Percentiles rank a stretch among this genome's conserved stretches.
phyloP scores from a whole-genome alignment of 2,329 filamentous ascomycete genomes.

The Cytospora schulzeri region DNA sequence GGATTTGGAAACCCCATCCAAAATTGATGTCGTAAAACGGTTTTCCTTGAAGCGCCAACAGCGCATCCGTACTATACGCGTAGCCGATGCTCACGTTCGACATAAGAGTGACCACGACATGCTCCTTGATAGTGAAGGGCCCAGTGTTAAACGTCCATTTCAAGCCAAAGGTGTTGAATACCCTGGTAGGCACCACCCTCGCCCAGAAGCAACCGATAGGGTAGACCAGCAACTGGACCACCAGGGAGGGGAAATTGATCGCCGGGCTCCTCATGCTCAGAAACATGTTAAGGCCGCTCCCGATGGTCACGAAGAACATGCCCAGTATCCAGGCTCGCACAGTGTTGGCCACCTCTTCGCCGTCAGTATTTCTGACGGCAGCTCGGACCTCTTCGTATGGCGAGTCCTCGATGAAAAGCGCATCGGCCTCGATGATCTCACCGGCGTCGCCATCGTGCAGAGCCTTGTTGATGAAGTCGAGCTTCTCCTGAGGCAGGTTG shows the following conservation, averaged over 20 bases:
- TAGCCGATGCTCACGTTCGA: conserved; percentile 44
- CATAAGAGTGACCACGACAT: conserved; percentile 48
- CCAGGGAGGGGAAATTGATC: conserved; percentile 42
- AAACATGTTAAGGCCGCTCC: conserved; percentile 43
- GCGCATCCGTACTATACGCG: conserved; percentile 44
- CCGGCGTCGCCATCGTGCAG: conserved; percentile 36
- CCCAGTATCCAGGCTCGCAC: conserved; percentile 49
- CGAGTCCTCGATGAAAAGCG: conserved; percentile 40
- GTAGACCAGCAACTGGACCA: conserved; percentile 46
- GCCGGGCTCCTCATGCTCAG: conserved; percentile 39
- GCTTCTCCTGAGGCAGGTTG: conserved; percentile 39
- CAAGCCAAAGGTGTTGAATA: conserved; percentile 45
- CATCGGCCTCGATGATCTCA: conserved; percentile 37
- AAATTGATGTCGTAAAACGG: conserved; percentile 46
- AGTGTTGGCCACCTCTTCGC: conserved; percentile 46
- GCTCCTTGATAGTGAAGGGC: conserved; percentile 50
- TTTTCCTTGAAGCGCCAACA: conserved; percentile 44
- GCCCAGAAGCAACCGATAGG: conserved; percentile 49
- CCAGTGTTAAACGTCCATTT: conserved; percentile 47
- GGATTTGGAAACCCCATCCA: conserved; percentile 51
- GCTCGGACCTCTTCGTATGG: conserved; percentile 46
- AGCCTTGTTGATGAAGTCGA: conserved; percentile 37
- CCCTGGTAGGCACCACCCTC: conserved; percentile 42
- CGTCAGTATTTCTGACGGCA: conserved; percentile 48
- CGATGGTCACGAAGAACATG: conserved; percentile 46